A percentile compares a stretch with the other conserved stretches of the same genome.
These are phyloP conservation scores for Corynascus novoguineensis DNA, from an alignment of 495 filamentous ascomycete genomes.

Conservation along the genomic window DNA sequence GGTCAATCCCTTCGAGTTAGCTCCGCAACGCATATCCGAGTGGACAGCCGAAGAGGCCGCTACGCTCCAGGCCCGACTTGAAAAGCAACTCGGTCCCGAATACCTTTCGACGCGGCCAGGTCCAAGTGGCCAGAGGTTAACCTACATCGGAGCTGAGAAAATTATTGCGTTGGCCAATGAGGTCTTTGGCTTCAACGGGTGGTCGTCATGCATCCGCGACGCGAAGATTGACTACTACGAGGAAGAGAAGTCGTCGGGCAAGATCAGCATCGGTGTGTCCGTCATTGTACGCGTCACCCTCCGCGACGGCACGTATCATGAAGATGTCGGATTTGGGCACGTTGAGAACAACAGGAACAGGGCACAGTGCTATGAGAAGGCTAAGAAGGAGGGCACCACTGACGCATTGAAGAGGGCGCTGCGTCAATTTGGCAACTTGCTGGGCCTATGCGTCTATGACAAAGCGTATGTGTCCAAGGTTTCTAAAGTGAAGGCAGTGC, in stretches of 20 bases:
- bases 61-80: conserved; percentile 74
- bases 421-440: conserved; percentile 88
- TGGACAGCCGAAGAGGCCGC: conserved; percentile 90
- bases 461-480: conserved; percentile 85
- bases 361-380: conserved; percentile 93
- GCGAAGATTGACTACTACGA: conserved; percentile 87
- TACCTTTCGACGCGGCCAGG: conserved; percentile 84
- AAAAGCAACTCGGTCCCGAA: conserved; percentile 94
- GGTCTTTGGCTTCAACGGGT: conserved; percentile 98
- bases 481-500: conserved; percentile 65
- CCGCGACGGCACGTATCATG: conserved; percentile 87
- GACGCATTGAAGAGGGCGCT: conserved; percentile 87
- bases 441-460: conserved; percentile 97
- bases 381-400: conserved; percentile 95
- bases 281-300: conserved; percentile 86
- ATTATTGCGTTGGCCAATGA: conserved; percentile 95
- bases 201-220: conserved; percentile 84
- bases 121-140: conserved; percentile 73
- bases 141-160: conserved; percentile 90
- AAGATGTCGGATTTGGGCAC: conserved; percentile 93
- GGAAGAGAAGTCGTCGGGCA: conserved; percentile 52
- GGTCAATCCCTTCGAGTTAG: conserved; percentile 74
- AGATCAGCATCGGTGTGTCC: conserved; percentile 73
- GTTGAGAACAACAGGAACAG: conserved; percentile 92
- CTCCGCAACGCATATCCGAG: conserved; percentile 58